Evolutionary conservation across 1,139 yeast genomes (phyloP).

Genomic region (Chernovozyma sophiae-reginae): DNA sequence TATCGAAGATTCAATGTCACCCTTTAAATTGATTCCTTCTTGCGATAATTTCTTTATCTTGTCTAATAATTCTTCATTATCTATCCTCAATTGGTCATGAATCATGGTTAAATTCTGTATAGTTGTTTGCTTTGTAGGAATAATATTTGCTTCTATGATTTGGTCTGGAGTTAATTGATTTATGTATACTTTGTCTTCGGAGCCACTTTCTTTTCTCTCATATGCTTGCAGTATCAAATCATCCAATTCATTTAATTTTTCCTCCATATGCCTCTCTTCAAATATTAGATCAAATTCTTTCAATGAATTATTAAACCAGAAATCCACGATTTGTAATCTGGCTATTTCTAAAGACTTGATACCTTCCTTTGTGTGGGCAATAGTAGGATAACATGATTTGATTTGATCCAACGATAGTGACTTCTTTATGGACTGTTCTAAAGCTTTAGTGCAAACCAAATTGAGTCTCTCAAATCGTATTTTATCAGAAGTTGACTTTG

Average conservation of each 20-base stretch:
- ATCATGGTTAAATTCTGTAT: slow-evolving; percentile 31
- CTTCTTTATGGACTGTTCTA: slow-evolving; percentile 59
- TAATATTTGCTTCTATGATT: slow-evolving; percentile 30
- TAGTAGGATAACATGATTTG: slow-evolving; percentile 61
- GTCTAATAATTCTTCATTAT: slow-evolving; percentile 28
- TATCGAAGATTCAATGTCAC: slow-evolving; percentile 21
- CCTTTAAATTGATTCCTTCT: slow-evolving; percentile 20
- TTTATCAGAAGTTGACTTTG: slow-evolving; percentile 15
- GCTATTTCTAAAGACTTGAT: slow-evolving; percentile 51
- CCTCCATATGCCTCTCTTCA: slow-evolving; percentile 55
- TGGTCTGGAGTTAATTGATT: slow-evolving; percentile 31
- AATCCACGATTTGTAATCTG: slow-evolving; percentile 54
- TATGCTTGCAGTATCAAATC: slow-evolving; percentile 56
- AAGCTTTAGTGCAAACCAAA: slow-evolving; percentile 60
- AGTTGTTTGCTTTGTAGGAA: slow-evolving; percentile 21
- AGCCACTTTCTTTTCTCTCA: slow-evolving; percentile 16
- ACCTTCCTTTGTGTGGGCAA: slow-evolving; percentile 50
- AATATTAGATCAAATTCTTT: slow-evolving; percentile 66
- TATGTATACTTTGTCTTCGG: slow-evolving; percentile 20
- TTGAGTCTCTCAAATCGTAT: slow-evolving; percentile 52
- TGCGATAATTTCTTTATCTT: slow-evolving; percentile 20
- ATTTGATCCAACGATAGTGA: slow-evolving; percentile 59
- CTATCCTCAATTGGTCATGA: slow-evolving; percentile 32
- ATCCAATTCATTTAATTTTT: slow-evolving; percentile 62
- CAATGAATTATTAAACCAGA: slow-evolving; percentile 56